A percentile compares a stretch with the other conserved stretches of the same genome.
Conservation (phyloP, 83 land plant species). For the Larix sibirica region DNA sequence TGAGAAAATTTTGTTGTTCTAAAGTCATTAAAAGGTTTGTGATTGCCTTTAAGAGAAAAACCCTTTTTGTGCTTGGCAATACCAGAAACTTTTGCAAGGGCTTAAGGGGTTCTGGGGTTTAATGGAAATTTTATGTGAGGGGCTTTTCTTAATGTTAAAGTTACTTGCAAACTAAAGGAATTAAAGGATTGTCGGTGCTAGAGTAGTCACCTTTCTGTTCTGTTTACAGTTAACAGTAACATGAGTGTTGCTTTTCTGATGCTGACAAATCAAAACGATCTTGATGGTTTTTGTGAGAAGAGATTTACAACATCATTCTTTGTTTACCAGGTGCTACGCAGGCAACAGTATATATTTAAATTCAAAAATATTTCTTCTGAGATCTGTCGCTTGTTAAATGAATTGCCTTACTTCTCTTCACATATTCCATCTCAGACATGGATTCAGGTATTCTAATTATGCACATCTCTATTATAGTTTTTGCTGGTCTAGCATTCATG, state of each 20-base stretch:
- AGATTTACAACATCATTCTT: background rate
- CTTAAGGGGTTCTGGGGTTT: no score
- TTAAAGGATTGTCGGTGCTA: no score
- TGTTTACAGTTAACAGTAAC: background rate
- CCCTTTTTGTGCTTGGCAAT: no score
- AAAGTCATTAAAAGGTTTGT: no score
- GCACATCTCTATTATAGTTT: background rate
- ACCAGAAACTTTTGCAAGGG: no score
- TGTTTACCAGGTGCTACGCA: constrained; percentile 8
- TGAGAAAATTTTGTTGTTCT: no score
- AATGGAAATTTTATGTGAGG: no score
- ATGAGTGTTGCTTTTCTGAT: background rate
- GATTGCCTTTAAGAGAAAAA: no score
- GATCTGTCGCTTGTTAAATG: background rate
- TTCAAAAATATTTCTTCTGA: constrained; percentile 5
- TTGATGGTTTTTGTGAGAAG: constrained; percentile 5
- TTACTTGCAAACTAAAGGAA: no score
- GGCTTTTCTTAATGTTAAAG: no score
- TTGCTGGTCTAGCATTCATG: constrained; percentile 1
- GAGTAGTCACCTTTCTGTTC: background rate
- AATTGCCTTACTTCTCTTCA: constrained; percentile 5
- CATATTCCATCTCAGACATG: background rate
- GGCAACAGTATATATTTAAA: background rate
- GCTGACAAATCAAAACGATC: background rate
- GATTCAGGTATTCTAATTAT: constrained; percentile 5